Conservation (phyloP, 2,329 filamentous ascomycete species). For the Rhinocladiella similis region DNA sequence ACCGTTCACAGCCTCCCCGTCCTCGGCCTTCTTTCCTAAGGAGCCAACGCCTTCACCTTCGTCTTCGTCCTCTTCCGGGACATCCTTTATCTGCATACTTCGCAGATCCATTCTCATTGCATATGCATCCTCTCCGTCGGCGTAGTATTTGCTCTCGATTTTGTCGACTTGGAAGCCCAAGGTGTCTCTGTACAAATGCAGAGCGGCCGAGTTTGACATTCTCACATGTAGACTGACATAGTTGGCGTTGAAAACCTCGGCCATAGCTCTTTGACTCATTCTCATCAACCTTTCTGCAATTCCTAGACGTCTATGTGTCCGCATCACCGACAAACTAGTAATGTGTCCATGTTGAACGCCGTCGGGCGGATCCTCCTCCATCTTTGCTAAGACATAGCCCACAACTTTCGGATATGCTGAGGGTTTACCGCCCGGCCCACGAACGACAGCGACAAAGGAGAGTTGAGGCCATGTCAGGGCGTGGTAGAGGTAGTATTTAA, state of each 20-base stretch:
- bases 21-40: constrained; percentile 46
- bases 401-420: constrained; percentile 97
- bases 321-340: constrained; percentile 91
- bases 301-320: constrained; percentile 85
- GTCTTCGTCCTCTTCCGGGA: constrained; percentile 51
- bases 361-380: constrained; percentile 96
- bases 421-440: constrained; percentile 68
- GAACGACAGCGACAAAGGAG: constrained; percentile 92
- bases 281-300: constrained; percentile 98
- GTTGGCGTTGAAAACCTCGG: constrained; percentile 84
- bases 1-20: constrained; percentile 57
- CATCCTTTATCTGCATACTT: constrained; percentile 46
- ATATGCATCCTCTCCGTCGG: constrained; percentile 94
- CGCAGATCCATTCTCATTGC: constrained; percentile 86
- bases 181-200: constrained; percentile 89
- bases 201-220: constrained; percentile 85
- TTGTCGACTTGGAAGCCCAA: constrained; percentile 82
- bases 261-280: constrained; percentile 95
- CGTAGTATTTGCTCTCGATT: constrained; percentile 88
- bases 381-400: constrained; percentile 98
- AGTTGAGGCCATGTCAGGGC: constrained; percentile 97
- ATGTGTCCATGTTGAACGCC: constrained; percentile 94
- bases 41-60: constrained; percentile 73
- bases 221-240: constrained; percentile 97
- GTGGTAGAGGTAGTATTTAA: constrained; percentile 99